Base-by-base conservation (phyloP, 2,329 filamentous ascomycete genomes). In the Neophaeococcomyces aloes region DNA sequence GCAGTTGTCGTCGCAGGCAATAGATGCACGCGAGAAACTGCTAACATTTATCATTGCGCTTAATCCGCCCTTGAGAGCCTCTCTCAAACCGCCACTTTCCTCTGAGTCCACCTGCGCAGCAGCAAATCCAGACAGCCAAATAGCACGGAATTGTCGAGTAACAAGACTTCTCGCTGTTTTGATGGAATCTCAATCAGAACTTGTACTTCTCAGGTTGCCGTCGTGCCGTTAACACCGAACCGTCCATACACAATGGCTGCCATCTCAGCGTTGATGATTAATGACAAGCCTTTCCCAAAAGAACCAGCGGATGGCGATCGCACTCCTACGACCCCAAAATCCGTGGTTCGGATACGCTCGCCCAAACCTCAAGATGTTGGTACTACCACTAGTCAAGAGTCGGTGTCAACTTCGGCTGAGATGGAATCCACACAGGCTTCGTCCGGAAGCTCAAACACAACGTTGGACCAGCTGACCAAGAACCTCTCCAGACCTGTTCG, bases 181-280 rank as follows among this genome's bases (percentile, higher is more conserved):
- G 38, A 41, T 41, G 38, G 38, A 41, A 41, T 15, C 29, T n/a
- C 11, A 7, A 32, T 29, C 29, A 33, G 21, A 27, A 17, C 25
- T 7, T 18, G 23, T 29, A 23, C 17, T 17, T 14, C 37, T 18
- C 13, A 30, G 13, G 17, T 18, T 13, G n/a, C 23, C 10, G 27
- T 39, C 23, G 37, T 25, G 23, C 27, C 10, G 13, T 14, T 38
- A 23, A 38, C 8, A 38, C 23, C 15, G 25, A 14, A 17, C 7
- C 27, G 4, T 7, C 38, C 38, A n/a, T n/a, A n/a, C 29, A 33
- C 10, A 3, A 43, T 43, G 40, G 40, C 40, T 13, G 40, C 40
- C 32, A 36, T 43, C 19, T 43, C 40, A 18, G 31, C 40, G 3
- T 19, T 43, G 23, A 43, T 43, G 40, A 35, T 43, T 14, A 21